phyloP scores from a whole-genome alignment of 1,284 basidiomycete genomes.

The Neotropicomus parvogracilis region DNA sequence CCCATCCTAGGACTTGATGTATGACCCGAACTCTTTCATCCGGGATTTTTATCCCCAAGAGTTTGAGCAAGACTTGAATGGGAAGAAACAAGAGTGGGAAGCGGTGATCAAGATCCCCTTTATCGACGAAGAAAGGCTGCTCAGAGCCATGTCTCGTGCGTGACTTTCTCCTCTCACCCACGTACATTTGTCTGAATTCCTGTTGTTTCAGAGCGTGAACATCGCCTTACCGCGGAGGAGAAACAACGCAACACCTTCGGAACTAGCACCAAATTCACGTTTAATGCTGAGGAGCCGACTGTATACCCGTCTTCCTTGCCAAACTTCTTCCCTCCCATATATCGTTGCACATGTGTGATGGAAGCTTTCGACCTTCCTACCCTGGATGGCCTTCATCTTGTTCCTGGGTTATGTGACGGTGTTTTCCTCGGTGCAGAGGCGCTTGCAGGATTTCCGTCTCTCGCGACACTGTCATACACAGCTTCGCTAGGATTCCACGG shows the following conservation, averaged over 20 bases:
- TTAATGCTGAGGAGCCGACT: conserved; percentile 60
- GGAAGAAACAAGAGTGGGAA: conserved; percentile 99
- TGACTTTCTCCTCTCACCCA: conserved; percentile 21
- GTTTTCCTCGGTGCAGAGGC: conserved; percentile 84
- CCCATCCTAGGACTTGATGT: conserved; percentile 78
- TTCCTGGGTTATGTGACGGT: conserved; percentile 86
- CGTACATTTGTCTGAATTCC: neutral
- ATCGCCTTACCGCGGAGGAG: conserved; percentile 78
- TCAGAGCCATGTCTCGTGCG: conserved; percentile 78
- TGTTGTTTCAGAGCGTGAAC: conserved; percentile 59
- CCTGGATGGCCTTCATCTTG: conserved; percentile 80
- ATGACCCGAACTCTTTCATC: conserved; percentile 81
- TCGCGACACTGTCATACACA: conserved; percentile 84
- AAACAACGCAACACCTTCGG: conserved; percentile 75
- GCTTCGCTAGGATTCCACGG: conserved; percentile 79
- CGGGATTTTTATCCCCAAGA: conserved; percentile 91
- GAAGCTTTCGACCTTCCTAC: conserved; percentile 85
- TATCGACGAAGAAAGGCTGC: conserved; percentile 81
- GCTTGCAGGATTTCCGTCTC: conserved; percentile 93
- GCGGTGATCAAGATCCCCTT: conserved; percentile 99
- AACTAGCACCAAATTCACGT: conserved; percentile 77
- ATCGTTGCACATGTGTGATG: conserved; percentile 76
- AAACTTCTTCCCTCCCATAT: conserved; percentile 91
- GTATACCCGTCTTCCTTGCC: conserved; percentile 88
- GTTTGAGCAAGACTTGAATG: conserved; percentile 94